phyloP scores from a whole-genome alignment of 1,284 basidiomycete species.

The Sanghuangporus baumii region DNA sequence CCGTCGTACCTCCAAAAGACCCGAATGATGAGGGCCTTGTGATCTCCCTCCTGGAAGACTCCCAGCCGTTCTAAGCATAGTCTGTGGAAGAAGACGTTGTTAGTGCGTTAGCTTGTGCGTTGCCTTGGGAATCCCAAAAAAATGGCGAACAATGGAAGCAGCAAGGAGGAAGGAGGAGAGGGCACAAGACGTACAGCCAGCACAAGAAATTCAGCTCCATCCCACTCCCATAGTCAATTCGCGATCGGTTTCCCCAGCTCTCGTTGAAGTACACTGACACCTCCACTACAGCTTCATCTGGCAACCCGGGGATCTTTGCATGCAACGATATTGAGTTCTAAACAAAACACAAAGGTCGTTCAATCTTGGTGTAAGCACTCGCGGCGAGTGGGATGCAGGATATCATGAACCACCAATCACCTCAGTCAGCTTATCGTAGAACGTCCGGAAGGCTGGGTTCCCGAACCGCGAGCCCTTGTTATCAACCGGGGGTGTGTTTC shows the following conservation, averaged over 20 bases:
- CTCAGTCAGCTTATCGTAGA: conserved; percentile 79
- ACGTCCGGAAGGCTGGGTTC: conserved; percentile 92
- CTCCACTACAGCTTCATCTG: conserved; percentile 56
- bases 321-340: conserved; percentile 52
- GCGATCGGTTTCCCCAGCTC: conserved; percentile 85
- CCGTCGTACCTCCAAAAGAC: conserved; percentile 82
- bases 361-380: background rate
- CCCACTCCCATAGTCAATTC: conserved; percentile 98
- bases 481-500: conserved; percentile 78
- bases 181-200: conserved; percentile 72
- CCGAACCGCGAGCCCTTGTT: conserved; percentile 93
- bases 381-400: too few relatives aligned
- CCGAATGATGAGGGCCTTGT: conserved; percentile 72
- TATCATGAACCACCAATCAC: conserved; percentile 33
- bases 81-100: conserved; percentile 34
- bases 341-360: background rate
- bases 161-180: background rate
- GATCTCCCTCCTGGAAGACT: conserved; percentile 63
- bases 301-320: conserved; percentile 49
- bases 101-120: background rate
- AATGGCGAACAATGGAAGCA: background rate
- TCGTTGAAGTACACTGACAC: conserved; percentile 80
- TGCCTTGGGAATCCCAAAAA: background rate
- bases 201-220: conserved; percentile 99
- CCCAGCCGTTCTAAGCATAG: conserved; percentile 78